Evolutionary conservation across 192 early-diverging fungal genomes (phyloP), one percentile per base, ranked within the genome.

Genomic region (Funneliformis geosporum): DNA sequence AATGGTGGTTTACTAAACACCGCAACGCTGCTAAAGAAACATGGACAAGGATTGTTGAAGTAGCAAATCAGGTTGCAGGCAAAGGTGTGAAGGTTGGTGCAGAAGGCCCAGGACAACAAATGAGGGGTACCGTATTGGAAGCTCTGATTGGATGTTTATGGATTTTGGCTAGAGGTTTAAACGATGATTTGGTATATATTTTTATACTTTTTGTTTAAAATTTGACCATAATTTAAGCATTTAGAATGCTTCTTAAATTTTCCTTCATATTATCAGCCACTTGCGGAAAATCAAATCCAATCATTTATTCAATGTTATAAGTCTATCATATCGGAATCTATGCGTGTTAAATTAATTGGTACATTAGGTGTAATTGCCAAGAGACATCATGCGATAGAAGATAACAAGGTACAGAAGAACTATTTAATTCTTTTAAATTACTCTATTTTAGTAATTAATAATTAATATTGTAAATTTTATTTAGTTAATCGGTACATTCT

Each of bases 331-430:
- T 80, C 75, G 6, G 83, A 90, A 43, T 84, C 83, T 69, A 84
- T 88, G 86, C 84, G 84, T 11, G 89, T 94, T 65, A 95, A 95
- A 77, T 83, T 87, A 18, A 87, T 95, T 75, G 93, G 92, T 28
- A 90, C 90, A 10, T 84, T 97, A 43, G 92, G 95, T 21, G 86
- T 88, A 33, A 89, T 97, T 79, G 93, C 92, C 8, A 86, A 86
- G 39, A 89, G 89, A 64, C 92, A 94, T 80, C 91, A 90, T 8
- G 89, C 89, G 18, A 80, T 93, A 65, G 83, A 87, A 42, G 84
- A 83, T 18, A 93, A 93, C 75, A 93, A 92, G 89, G 91, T n/a
- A n/a, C 89, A 86, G 68, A 46, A 66, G 16, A 38, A 42, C 61
- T 12, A 5, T 64, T 16, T 64, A 68, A 79, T 78, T 59, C 38